Conservation (phyloP, 768 basidiomycete species). For the Kwoniella sp. region DNA sequence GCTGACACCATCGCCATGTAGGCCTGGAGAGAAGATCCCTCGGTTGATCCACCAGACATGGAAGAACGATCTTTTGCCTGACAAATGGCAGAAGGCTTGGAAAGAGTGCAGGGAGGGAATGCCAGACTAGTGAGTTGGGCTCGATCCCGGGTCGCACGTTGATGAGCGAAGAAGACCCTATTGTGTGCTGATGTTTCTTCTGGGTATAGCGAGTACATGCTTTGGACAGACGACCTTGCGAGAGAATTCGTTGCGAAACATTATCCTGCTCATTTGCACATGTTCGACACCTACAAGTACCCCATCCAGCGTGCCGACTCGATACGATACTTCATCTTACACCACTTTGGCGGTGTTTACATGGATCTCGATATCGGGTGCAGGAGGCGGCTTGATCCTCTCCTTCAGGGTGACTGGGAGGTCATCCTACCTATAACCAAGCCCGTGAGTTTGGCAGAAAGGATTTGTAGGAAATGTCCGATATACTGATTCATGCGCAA, state of each 20-base stretch:
- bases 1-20: slow-evolving; percentile 40
- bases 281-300: slow-evolving; percentile 88
- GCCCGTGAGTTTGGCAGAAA: slow-evolving; percentile 59
- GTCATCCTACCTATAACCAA: slow-evolving; percentile 93
- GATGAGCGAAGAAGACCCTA: slow-evolving; percentile 3
- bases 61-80: slow-evolving; percentile 85
- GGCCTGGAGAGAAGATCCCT: slow-evolving; percentile 77
- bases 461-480: not conserved
- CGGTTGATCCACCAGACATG: slow-evolving; percentile 97
- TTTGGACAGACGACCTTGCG: slow-evolving; percentile 93
- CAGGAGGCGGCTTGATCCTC: slow-evolving; percentile 77
- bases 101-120: slow-evolving; percentile 86
- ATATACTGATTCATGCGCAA: not conserved
- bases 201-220: slow-evolving; percentile 79
- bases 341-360: slow-evolving; percentile 94
- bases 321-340: slow-evolving; percentile 96
- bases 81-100: slow-evolving; percentile 76
- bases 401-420: slow-evolving; percentile 71
- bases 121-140: slow-evolving; percentile 95
- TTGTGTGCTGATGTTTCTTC: slow-evolving; percentile 17
- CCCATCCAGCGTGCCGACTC: slow-evolving; percentile 93
- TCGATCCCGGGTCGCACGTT: not conserved
- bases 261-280: slow-evolving; percentile 91
- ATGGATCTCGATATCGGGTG: slow-evolving; percentile 97
- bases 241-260: slow-evolving; percentile 83